Percentiles rank a stretch among this genome's conserved stretches.
Evolutionary conservation across 1,284 basidiomycete species (phyloP).

Genomic region (Tetrapyrgos nigripes): DNA sequence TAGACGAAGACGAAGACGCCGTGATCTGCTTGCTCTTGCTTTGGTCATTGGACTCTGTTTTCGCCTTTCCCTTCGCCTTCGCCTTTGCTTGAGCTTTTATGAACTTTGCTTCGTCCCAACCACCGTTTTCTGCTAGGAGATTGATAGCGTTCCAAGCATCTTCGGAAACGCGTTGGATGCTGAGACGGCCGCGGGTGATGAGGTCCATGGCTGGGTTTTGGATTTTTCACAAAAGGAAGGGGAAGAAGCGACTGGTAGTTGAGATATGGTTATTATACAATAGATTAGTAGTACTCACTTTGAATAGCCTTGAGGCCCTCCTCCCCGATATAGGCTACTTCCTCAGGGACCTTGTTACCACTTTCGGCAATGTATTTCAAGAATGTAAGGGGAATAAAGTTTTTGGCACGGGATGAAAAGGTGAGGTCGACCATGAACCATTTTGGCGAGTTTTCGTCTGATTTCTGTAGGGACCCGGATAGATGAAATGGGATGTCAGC

Average conservation of each 20-base stretch:
- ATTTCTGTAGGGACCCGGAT: conserved; percentile 80
- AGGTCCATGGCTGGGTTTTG: conserved; percentile 78
- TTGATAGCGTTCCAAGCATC: conserved; percentile 76
- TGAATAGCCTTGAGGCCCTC: conserved; percentile 67
- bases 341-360: conserved; percentile 46
- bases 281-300: conserved; percentile 41
- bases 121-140: conserved; percentile 74
- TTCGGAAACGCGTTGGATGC: conserved; percentile 82
- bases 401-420: conserved; percentile 68
- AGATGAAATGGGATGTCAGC: too few relatives aligned
- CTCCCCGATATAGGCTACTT: conserved; percentile 67
- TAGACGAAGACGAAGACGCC: background rate
- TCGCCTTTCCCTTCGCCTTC: background rate
- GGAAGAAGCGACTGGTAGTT: background rate
- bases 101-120: conserved; percentile 56
- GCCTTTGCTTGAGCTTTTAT: background rate
- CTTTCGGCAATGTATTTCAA: conserved; percentile 68
- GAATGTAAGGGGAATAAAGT: conserved; percentile 84
- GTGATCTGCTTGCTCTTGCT: background rate
- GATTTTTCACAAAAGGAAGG: background rate
- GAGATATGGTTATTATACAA: background rate
- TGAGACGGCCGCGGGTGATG: conserved; percentile 84
- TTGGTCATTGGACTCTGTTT: background rate
- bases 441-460: conserved; percentile 75
- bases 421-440: conserved; percentile 95